These are phyloP conservation scores for Volvox carteri DNA, from an alignment of 163 green algal genomes.

Conservation along the genomic window DNA sequence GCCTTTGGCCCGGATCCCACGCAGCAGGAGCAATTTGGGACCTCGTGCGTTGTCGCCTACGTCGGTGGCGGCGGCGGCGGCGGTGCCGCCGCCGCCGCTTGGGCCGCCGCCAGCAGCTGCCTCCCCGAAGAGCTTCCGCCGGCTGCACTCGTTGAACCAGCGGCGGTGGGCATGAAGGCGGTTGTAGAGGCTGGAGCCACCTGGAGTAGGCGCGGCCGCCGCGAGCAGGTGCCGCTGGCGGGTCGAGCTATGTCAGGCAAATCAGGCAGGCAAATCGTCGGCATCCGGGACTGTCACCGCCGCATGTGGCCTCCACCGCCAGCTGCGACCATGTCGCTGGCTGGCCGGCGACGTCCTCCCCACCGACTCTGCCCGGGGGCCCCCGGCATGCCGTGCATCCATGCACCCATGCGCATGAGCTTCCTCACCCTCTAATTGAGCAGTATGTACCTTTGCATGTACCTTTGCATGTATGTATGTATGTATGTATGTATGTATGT, in stretches of 20 bases:
- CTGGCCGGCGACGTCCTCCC: too few relatives aligned
- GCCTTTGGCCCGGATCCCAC: not conserved
- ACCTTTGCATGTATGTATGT: conserved; percentile 1
- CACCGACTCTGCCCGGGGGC: too few relatives aligned
- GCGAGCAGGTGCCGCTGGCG: too few relatives aligned
- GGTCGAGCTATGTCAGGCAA: too few relatives aligned
- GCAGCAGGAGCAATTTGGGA: conserved; percentile 40
- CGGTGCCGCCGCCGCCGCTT: not conserved
- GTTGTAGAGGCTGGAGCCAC: too few relatives aligned
- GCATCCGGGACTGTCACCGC: too few relatives aligned
- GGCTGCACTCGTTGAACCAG: not conserved
- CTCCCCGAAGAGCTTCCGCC: not conserved
- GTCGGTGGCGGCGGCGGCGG: not conserved
- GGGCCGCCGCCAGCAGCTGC: not conserved
- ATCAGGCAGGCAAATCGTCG: too few relatives aligned
- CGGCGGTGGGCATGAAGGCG: not conserved
- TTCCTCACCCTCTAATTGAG: too few relatives aligned
- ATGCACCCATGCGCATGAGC: too few relatives aligned
- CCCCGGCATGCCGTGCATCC: too few relatives aligned
- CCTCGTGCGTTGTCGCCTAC: not conserved
- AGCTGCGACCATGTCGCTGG: not conserved
- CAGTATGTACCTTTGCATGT: conserved; percentile 5
- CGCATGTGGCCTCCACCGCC: not conserved
- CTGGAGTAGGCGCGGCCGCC: too few relatives aligned
- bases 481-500: conserved; percentile 2